Base-by-base conservation (phyloP, 805 yeast genomes). In the Sugiyamaella mastotermitis region DNA sequence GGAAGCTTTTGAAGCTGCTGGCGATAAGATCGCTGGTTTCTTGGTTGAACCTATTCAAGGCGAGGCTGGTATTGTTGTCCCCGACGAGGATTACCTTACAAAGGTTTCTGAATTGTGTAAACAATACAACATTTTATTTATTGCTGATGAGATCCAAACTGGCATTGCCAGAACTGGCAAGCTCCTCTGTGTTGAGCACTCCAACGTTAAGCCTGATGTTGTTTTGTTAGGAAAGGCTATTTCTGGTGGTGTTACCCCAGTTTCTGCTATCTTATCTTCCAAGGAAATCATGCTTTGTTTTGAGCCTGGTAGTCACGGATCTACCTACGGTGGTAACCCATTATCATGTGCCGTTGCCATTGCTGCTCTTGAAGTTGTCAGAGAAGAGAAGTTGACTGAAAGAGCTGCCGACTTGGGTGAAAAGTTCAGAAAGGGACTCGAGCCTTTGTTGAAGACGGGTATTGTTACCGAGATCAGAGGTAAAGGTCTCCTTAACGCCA, bases 81-180 rank as follows among this genome's bases (percentile, higher is more conserved):
- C 97, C 38, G 92, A 92, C 49, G 65, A 60, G 35, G 94, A 76
- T 53, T 90, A 88, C 67, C 72, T 90, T 50, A 63, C 78, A 37
- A 66, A 70, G 52, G 95, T 88, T 22, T 74, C 75, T 49, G 78
- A 65, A 38, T 69, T 86, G 46, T 86, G 96, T 68, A 76, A 76
- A 53, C 66, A 86, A 63, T 71, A 88, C 72, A 87, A 90, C 55
- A 88, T 85, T 23, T 69, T 90, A 58, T 74, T 90, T 54, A 88
- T 90, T 64, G 86, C 95, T 58, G 97, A 90, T 61, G 97, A 90
- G 70, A 86, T 90, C 59, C 97, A 90, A 68, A 88, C 97, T 18
- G 97, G 97, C 64, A 77, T 90, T 60, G 97, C 94, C 34, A 81
- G 97, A 72, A 90, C 97, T 20, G 97, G 97, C 57, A 84, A 83